Conservation (phyloP, 805 yeast genomes). For the Spencermartinsiella europaea region DNA sequence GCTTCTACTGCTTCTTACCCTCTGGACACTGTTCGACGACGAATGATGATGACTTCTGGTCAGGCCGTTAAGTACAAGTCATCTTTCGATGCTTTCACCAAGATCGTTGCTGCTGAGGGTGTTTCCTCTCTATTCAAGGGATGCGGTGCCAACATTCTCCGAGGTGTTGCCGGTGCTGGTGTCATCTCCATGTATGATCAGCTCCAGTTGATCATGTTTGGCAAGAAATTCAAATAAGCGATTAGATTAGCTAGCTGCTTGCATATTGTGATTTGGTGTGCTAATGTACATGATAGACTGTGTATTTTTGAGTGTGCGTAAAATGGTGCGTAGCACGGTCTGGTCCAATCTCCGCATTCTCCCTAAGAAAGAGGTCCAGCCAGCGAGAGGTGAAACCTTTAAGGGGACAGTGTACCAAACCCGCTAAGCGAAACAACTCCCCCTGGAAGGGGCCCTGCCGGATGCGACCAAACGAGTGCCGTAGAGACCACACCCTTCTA, state of each 20-base stretch:
- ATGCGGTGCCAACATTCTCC: conserved; percentile 98
- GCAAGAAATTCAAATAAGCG: conserved; percentile 69
- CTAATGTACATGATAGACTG: conserved; percentile 20
- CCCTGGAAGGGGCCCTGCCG: too few species aligned
- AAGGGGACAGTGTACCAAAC: too few species aligned
- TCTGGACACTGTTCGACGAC: conserved; percentile 98
- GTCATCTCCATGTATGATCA: conserved; percentile 97
- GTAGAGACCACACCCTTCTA: too few species aligned
- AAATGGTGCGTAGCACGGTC: not conserved
- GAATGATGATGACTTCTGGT: conserved; percentile 99
- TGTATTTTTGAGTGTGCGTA: not conserved
- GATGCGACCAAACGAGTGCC: too few species aligned
- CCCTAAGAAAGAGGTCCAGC: too few species aligned
- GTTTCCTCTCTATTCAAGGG: conserved; percentile 91
- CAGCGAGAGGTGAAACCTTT: too few species aligned
- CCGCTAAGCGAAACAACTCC: too few species aligned
- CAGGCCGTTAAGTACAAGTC: conserved; percentile 95
- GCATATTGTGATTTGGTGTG: not conserved
- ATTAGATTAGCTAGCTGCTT: not conserved
- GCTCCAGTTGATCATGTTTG: conserved; percentile 89
- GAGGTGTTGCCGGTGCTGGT: conserved; percentile 99
- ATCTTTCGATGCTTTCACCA: conserved; percentile 87
- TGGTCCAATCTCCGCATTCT: too few species aligned
- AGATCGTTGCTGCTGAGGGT: conserved; percentile 97
- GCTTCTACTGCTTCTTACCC: conserved; percentile 99